phyloP scores from a whole-genome alignment of 2,329 filamentous ascomycete species.

The Chaetomium sp. region DNA sequence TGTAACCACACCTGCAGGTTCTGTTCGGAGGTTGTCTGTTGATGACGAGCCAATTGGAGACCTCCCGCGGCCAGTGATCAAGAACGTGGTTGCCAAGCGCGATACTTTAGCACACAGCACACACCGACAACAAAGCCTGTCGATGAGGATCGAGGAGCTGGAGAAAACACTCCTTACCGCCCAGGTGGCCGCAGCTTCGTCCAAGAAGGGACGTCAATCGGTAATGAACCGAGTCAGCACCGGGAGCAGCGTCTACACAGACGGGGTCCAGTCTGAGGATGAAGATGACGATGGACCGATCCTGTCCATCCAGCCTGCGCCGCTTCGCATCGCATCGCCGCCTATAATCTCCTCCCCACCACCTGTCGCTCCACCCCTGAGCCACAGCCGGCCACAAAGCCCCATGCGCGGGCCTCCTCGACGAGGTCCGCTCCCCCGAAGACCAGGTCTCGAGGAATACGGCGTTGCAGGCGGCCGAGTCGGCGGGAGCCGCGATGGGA shows the following conservation, averaged over 20 bases:
- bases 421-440: conserved; percentile 15
- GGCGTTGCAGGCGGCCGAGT: conserved; percentile 14
- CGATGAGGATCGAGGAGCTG: conserved; percentile 41
- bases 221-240: conserved; percentile 14
- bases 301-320: conserved; percentile 19
- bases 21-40: conserved; percentile 31
- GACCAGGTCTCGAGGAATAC: conserved; percentile 22
- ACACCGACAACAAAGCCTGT: conserved; percentile 41
- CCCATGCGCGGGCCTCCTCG: conserved; percentile 12
- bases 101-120: conserved; percentile 44
- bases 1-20: conserved; percentile 34
- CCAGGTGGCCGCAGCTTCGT: conserved; percentile 19
- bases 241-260: conserved; percentile 23
- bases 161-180: conserved; percentile 29
- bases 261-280: conserved; percentile 10
- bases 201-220: background rate
- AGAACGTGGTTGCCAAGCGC: conserved; percentile 43
- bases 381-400: conserved; percentile 10
- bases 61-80: conserved; percentile 37
- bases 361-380: background rate
- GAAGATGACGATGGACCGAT: conserved; percentile 20
- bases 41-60: conserved; percentile 31
- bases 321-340: conserved; percentile 13
- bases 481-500: conserved; percentile 3
- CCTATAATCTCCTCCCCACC: background rate